Percentiles rank a stretch among this genome's conserved stretches.
Conservation (phyloP, 2,329 filamentous ascomycete species). For the Aspergillus pseudoglaucus region DNA sequence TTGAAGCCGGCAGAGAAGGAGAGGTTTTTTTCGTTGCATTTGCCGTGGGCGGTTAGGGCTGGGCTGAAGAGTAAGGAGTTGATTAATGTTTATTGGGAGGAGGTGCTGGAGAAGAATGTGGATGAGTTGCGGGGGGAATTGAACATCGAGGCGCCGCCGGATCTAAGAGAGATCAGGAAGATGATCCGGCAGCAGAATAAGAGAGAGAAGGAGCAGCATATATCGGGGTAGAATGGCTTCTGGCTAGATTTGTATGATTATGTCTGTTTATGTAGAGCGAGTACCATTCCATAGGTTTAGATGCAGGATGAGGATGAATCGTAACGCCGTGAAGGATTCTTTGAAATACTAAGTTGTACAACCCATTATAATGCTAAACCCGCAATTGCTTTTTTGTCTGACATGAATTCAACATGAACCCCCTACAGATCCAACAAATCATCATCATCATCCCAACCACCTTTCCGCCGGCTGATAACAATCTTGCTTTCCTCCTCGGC, state of each 20-base stretch:
- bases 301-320: too few relatives aligned
- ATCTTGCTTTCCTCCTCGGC: constrained; percentile 67
- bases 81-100: constrained; percentile 98
- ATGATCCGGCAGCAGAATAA: constrained; percentile 63
- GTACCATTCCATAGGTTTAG: too few relatives aligned
- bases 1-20: constrained; percentile 58
- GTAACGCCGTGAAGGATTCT: too few relatives aligned
- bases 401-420: constrained; percentile 1
- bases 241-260: background rate
- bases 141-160: constrained; percentile 81
- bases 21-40: constrained; percentile 58
- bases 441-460: constrained; percentile 72
- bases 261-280: background rate
- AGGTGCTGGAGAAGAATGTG: constrained; percentile 79
- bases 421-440: constrained; percentile 39
- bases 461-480: constrained; percentile 76
- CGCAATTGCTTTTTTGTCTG: background rate
- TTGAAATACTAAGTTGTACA: background rate
- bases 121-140: constrained; percentile 65
- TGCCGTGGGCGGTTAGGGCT: constrained; percentile 87
- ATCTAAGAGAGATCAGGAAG: constrained; percentile 71
- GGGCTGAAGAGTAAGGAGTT: constrained; percentile 70
- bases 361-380: constrained; percentile 10
- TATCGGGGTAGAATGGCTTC: constrained; percentile 1
- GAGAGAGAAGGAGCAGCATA: constrained; percentile 49